Percentiles rank a stretch among this genome's conserved stretches.
Evolutionary conservation across 2,329 filamentous ascomycete genomes (phyloP).

Genomic region (Aureobasidium melanogenum): DNA sequence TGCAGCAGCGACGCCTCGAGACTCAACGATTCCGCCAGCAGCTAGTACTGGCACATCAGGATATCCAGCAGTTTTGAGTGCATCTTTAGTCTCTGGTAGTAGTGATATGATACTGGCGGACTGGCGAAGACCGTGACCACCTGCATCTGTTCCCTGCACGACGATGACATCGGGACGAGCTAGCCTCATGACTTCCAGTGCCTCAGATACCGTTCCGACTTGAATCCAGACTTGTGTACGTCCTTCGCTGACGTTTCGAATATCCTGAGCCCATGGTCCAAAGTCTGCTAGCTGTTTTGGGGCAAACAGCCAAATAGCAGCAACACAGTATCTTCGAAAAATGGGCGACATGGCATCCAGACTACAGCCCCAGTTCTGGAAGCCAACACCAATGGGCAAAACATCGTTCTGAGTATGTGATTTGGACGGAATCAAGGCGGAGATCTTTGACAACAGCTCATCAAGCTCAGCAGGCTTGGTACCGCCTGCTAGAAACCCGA

Average conservation of each 20-base stretch:
- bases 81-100: conserved; percentile 47
- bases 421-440: neutral
- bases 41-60: conserved; percentile 29
- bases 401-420: neutral
- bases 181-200: conserved; percentile 38
- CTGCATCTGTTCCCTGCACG: conserved; percentile 54
- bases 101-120: conserved; percentile 48
- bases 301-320: conserved; percentile 55
- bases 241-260: conserved; percentile 22
- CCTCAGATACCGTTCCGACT: conserved; percentile 49
- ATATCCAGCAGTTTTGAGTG: conserved; percentile 26
- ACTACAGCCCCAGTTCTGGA: neutral
- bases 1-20: conserved; percentile 42
- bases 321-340: neutral
- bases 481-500: neutral
- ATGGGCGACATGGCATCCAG: neutral
- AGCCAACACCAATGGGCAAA: neutral
- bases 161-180: conserved; percentile 48
- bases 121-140: conserved; percentile 50
- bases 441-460: neutral
- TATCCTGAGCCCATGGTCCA: conserved; percentile 22
- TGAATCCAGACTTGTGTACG: conserved; percentile 47
- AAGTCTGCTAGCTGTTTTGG: conserved; percentile 35
- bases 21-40: conserved; percentile 49
- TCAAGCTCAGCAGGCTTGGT: neutral